Evolutionary conservation across 352 stramenopile species (phyloP).

Genomic region (Blastocystis sp.): DNA sequence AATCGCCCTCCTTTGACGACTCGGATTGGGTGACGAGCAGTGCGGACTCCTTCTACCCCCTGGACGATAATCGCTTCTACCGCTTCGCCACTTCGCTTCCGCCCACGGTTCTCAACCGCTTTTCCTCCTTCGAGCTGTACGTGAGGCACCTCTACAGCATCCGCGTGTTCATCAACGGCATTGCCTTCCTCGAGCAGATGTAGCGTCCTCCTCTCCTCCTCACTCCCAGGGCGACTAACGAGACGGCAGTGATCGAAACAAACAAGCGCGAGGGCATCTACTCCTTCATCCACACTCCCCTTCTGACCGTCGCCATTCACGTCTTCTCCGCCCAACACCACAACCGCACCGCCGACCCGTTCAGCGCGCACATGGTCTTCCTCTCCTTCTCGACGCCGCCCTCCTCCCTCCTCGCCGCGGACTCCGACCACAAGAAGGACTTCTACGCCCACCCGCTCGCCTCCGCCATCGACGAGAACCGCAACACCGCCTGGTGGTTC

Average conservation of each 20-base stretch:
- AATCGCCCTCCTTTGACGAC: conserved; percentile 6
- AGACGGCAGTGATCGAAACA: not conserved
- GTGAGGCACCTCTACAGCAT: conserved; percentile 11
- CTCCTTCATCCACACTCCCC: not conserved
- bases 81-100: not conserved
- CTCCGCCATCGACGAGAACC: not conserved
- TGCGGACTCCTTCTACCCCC: conserved; percentile 12
- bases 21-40: not conserved
- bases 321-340: not conserved
- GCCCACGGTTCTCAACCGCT: not conserved
- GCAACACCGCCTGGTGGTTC: conserved; percentile 38
- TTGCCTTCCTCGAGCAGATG: conserved; percentile 12
- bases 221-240: not conserved
- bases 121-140: conserved; percentile 47
- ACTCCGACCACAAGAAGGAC: conserved; percentile 24
- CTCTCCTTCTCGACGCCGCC: conserved; percentile 27
- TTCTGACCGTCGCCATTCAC: conserved; percentile 38
- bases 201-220: not conserved
- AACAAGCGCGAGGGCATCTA: conserved; percentile 22
- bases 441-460: conserved; percentile 41
- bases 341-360: conserved; percentile 29
- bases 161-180: conserved; percentile 37
- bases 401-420: not conserved
- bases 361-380: conserved; percentile 49
- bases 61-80: conserved; percentile 21